Evolutionary conservation across 2,329 filamentous ascomycete species (phyloP), one percentile per base, ranked within the genome.

Genomic region (Aspergillus candidus): DNA sequence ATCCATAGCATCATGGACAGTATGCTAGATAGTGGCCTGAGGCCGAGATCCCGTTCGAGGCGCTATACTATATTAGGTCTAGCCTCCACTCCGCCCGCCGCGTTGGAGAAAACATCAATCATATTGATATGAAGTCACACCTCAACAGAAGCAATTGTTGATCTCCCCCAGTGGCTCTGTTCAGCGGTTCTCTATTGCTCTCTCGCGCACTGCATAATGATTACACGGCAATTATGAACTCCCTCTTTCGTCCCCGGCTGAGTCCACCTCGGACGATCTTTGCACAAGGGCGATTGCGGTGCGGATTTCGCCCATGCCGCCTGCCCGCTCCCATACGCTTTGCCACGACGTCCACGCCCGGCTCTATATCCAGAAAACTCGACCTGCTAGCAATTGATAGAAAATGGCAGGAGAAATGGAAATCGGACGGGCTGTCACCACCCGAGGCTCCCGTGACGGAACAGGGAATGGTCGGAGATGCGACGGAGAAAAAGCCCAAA

Each of bases 361-460:
- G 51, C 5, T 35, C 56, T 3, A 40, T 33, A 15, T 11, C 53
- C 5, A 51, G 46, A 43, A 61, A 56, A 39, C 61, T 73, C 15
- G 69, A 75, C 47, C 67, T 77, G 10, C 58, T 62, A 1, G 63
- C 67, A 1, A 65, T 78, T 32, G 74, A 77, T 51, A 58, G 59
- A 22, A 80, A 79, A 70, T 80, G 77, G 77, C 75, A 75, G 54
- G 55, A 60, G 39, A 68, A 61, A 66, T 79, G 76, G 75, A 61
- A 60, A 41, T 38, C 41, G 10, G 52, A 59, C 14, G 49, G 42
- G 32, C 32, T 41, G 5, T 31, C 35, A 32, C 18, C 18, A 11
- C 41, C 11, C 7, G 14, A 22, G 27, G 37, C 40, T n/a, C 15
- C 29, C 14, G 15, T n/a, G 10, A 22, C 41, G 22, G 22, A 27